A percentile compares a stretch with the other conserved stretches of the same genome.
Conservation (phyloP, 2,329 filamentous ascomycete genomes). For the Epichloe amarillans region DNA sequence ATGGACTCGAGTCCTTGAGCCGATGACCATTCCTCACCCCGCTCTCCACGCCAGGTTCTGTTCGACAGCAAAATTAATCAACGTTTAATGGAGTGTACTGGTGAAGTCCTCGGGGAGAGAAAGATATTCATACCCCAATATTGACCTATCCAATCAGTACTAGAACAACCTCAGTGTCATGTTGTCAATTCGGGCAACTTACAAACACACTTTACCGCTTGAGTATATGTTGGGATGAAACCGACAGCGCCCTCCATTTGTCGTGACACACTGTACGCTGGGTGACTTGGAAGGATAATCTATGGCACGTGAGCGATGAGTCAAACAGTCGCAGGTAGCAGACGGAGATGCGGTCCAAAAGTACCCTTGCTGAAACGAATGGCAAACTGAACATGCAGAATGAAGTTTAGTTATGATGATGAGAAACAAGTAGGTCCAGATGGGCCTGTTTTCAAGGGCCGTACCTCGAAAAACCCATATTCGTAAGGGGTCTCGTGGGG, state of each 20-base stretch:
- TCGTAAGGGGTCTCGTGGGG: slow-evolving; percentile 93
- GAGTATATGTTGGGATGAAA: slow-evolving; percentile 98
- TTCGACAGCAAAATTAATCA: slow-evolving; percentile 3
- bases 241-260: slow-evolving; percentile 73
- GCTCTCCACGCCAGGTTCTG: slow-evolving; percentile 86
- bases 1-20: slow-evolving; percentile 93
- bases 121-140: slow-evolving; percentile 52
- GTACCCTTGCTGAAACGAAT: slow-evolving; percentile 66
- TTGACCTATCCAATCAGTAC: slow-evolving; percentile 44
- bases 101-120: neutral
- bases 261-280: slow-evolving; percentile 57
- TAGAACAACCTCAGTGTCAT: neutral
- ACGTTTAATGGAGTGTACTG: neutral
- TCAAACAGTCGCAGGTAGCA: neutral
- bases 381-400: slow-evolving; percentile 41
- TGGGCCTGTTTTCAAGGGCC: slow-evolving; percentile 11
- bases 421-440: neutral
- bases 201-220: slow-evolving; percentile 84
- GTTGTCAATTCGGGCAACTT: slow-evolving; percentile 22
- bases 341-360: neutral
- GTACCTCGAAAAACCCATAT: slow-evolving; percentile 91
- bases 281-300: slow-evolving; percentile 70
- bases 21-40: slow-evolving; percentile 90
- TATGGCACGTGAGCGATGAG: slow-evolving; percentile 19
- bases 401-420: neutral